Percentiles rank a stretch among this genome's conserved stretches.
phyloP scores from a whole-genome alignment of 805 yeast species.

The Metschnikowia amazonensis region DNA sequence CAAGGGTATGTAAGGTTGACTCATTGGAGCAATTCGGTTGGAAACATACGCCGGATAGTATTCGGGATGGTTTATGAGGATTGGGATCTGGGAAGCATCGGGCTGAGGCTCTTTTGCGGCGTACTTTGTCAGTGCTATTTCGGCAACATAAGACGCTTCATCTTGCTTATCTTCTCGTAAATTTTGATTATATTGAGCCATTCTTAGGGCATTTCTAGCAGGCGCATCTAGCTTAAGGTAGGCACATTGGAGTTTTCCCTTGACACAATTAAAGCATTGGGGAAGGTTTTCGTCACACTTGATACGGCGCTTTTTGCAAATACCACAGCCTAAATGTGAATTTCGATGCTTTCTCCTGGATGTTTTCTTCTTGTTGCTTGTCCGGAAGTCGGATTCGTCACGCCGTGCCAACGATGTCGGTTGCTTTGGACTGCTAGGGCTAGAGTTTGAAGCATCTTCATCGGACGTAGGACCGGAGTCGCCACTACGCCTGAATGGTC shows the following conservation, averaged over 20 bases:
- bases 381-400: conserved; percentile 7
- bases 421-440: background rate
- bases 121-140: background rate
- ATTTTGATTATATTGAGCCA: conserved; percentile 46
- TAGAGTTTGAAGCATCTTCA: conserved; percentile 5
- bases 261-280: conserved; percentile 50
- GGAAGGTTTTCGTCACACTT: conserved; percentile 67
- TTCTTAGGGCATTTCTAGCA: conserved; percentile 46
- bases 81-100: conserved; percentile 1
- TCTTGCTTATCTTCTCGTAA: conserved; percentile 22
- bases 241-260: conserved; percentile 47
- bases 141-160: conserved; percentile 3
- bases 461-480: conserved; percentile 4
- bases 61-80: background rate
- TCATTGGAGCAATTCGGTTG: background rate
- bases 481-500: conserved; percentile 13
- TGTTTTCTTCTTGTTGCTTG: conserved; percentile 32
- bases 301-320: conserved; percentile 58
- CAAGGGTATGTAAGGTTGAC: background rate
- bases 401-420: conserved; percentile 12
- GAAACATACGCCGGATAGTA: conserved; percentile 5
- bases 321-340: conserved; percentile 72
- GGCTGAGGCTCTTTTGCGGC: background rate
- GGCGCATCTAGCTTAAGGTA: conserved; percentile 46
- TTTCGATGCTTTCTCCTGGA: conserved; percentile 60